phyloP scores from a whole-genome alignment of 257 asterid species.

The Ajuga chamaepitys region DNA sequence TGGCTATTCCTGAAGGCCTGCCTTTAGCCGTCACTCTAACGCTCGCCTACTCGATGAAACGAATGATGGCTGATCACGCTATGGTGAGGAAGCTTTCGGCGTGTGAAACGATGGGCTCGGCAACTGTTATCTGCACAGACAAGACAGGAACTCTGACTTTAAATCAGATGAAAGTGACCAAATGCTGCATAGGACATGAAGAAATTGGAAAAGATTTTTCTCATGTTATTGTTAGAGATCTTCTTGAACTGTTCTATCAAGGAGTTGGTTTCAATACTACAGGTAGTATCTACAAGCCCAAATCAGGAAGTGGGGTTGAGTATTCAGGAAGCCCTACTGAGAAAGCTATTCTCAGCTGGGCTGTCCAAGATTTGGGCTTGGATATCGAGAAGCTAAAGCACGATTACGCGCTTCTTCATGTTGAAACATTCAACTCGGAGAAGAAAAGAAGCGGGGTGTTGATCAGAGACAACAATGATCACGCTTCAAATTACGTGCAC shows the following conservation, averaged over 20 bases:
- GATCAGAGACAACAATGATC: slow-evolving; percentile 14
- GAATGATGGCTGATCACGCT: slow-evolving; percentile 53
- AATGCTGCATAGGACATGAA: slow-evolving; percentile 29
- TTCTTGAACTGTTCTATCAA: slow-evolving; percentile 32
- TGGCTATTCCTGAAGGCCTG: slow-evolving; percentile 64
- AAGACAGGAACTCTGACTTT: slow-evolving; percentile 48
- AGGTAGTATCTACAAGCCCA: slow-evolving; percentile 31
- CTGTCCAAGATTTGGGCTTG: slow-evolving; percentile 28
- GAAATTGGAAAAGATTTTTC: slow-evolving; percentile 9
- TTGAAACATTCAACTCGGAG: slow-evolving; percentile 36
- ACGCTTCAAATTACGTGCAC: slow-evolving; percentile 25
- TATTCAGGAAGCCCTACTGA: slow-evolving; percentile 40
- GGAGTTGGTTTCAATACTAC: slow-evolving; percentile 38
- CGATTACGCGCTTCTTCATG: slow-evolving; percentile 23
- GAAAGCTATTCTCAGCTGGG: slow-evolving; percentile 51
- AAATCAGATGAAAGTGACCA: slow-evolving; percentile 42
- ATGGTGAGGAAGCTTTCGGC: slow-evolving; percentile 65
- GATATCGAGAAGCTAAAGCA: slow-evolving; percentile 27
- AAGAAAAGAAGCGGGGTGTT: slow-evolving; percentile 33
- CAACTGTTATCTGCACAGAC: slow-evolving; percentile 63
- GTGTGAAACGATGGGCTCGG: slow-evolving; percentile 58
- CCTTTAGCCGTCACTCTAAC: slow-evolving; percentile 51
- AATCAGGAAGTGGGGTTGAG: slow-evolving; percentile 22
- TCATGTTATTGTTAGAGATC: slow-evolving; percentile 10
- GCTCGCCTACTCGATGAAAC: slow-evolving; percentile 51